Evolutionary conservation across 148 eudicot genomes (phyloP), one percentile per base, ranked within the genome.

Genomic region (Rhododendron simsii): DNA sequence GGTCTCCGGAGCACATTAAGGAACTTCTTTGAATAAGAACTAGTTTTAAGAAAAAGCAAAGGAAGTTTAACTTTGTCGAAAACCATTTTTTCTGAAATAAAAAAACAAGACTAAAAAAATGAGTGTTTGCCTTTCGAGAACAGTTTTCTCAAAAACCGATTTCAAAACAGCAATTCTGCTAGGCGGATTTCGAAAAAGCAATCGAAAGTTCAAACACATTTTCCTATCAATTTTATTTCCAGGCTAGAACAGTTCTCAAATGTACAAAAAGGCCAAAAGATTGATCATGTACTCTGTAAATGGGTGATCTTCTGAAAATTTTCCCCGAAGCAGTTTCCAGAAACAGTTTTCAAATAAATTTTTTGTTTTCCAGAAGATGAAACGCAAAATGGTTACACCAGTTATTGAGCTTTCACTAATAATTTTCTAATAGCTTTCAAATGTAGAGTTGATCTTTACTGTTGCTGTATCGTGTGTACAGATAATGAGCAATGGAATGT

Each of bases 401-500:
- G 5, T 14, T 55, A 15, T 55, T 16, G 59, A 55, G 21, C 7
- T 55, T 55, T 3, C 61, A 4, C 21, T 16, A 15, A 18, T 18
- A 16, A 55, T 15, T 55, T 55, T 55, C 61, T 55, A 55, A 55
- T 18, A 55, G 20, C 7, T 55, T 55, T 18, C 61, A 55, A 26
- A 69, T 11, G 75, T 15, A 16, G 21, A 14, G 45, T 75, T 20
- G 50, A 7, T 44, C 23, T 30, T 79, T 5, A 82, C 50, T 35
- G 83, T 41, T 69, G 35, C 39, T 67, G 61, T 39, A n/a, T 41
- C 35, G 30, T 78, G 18, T 45, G 4, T 89, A 78, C 91, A 93
- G 95, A 90, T 93, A 87, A 91, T 91, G 92, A 93, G 91, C 33
- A 93, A 93, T 81, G 92, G 93, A 41, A 84, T 85, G 33, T 87